Evolutionary conservation across 2,329 filamentous ascomycete species (phyloP).

Genomic region (Remersonia thermophila): DNA sequence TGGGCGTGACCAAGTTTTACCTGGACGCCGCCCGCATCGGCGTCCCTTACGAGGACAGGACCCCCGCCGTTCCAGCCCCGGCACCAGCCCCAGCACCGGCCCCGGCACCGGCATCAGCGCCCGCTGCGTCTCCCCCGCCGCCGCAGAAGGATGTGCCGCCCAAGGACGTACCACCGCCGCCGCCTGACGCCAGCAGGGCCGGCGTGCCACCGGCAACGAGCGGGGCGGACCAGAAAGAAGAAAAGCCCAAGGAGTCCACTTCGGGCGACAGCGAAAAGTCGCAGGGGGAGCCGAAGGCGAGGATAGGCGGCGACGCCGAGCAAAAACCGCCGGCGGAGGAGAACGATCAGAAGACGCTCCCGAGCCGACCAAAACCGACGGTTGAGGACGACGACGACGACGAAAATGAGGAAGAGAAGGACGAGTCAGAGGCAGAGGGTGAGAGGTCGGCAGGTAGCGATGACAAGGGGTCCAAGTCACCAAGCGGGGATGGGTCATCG

Average conservation of each 20-base stretch:
- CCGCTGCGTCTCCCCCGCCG: slow-evolving; percentile 10
- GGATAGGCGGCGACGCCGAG: slow-evolving; percentile 28
- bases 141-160: no score
- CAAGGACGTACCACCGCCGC: slow-evolving; percentile 18
- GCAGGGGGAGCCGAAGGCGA: slow-evolving; percentile 35
- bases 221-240: slow-evolving; percentile 21
- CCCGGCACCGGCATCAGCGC: not conserved
- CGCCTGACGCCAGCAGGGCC: not conserved
- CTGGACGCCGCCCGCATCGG: slow-evolving; percentile 54
- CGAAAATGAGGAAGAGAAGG: slow-evolving; percentile 21
- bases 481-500: slow-evolving; percentile 37
- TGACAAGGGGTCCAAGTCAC: slow-evolving; percentile 33
- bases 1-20: slow-evolving; percentile 92
- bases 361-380: slow-evolving; percentile 30
- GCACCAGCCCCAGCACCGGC: slow-evolving; percentile 5
- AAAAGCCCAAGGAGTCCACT: slow-evolving; percentile 18
- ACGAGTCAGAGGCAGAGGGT: slow-evolving; percentile 19
- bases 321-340: slow-evolving; percentile 46
- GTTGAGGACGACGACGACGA: slow-evolving; percentile 16
- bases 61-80: slow-evolving; percentile 10
- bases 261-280: slow-evolving; percentile 22
- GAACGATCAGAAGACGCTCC: slow-evolving; percentile 41
- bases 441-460: slow-evolving; percentile 22
- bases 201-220: slow-evolving; percentile 8
- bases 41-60: slow-evolving; percentile 10